Base-by-base conservation (phyloP, 23 red algal species). In the Gracilaria gracilis region DNA sequence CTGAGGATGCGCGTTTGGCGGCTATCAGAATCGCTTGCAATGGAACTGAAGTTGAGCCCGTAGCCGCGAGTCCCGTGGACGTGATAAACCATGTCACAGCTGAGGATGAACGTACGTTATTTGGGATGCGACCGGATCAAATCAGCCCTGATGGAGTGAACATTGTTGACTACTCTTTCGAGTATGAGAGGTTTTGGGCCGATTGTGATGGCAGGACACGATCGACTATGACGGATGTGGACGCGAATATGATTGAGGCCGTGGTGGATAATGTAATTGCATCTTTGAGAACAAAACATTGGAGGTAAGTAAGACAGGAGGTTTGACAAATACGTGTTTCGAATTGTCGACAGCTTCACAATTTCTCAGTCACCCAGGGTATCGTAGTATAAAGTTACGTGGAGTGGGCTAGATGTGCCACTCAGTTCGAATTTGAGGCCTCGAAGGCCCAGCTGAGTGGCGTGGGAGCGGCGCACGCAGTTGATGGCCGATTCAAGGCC, bases 161-260 rank as follows among this genome's bases (percentile, higher is more conserved):
- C 27, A 33, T 77, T 31, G 72, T 77, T 12, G 72, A 77, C 72
- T 77, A 77, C 34, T 38, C n/a, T 46, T 77, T 77, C 72, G 72
- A 77, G 72, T 77, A 77, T 46, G 72, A 77, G 23, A 49, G 39
- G 28, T 77, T 77, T 77, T 77, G 72, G 72, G 16, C 34, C n/a
- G 34, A 77, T 77, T 40, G 20, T 33, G 12, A 76, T 15, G 6
- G 72, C n/a, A 44, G 12, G 12, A 19, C n/a, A 77, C 72, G 34
- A 77, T 49, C 72, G 12, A 77, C 72, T 9, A 46, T 49, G 24
- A 46, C 12, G 13, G 72, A 77, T 27, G 72, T 23, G 4, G 49
- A 77, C 51, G 1, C 11, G 51, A 6, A 55, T 6, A 55, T 55
- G 51, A 55, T 55, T 19, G 51, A 55, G 8, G 51, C 8, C 17